Base-by-base conservation (phyloP, 2,329 filamentous ascomycete genomes). In the Teratosphaeria pseudoeucalypti region DNA sequence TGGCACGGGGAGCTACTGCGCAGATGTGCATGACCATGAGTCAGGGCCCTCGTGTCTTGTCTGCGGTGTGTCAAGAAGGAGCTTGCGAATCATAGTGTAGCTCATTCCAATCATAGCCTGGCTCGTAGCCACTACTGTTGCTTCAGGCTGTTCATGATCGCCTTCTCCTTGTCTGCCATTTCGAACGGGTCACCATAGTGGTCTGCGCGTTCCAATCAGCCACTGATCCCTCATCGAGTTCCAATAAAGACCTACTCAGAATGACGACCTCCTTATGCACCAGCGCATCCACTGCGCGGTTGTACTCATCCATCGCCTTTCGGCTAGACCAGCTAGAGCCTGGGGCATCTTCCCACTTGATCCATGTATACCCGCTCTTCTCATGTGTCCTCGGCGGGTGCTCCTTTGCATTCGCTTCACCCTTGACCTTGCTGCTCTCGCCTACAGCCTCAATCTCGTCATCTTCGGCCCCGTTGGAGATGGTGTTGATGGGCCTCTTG, bases 241-340 rank as follows among this genome's bases (percentile, higher is more conserved):
- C n/a, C 34, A 55, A 12, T 6, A 3, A 32, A 49, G 10, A 66
- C 70, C 61, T 61, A 73, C 72, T 67, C 58, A 65, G 65, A n/a
- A 74, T 61, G 61, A 66, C 66, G 2, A 39, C 49, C 23, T 81
- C 77, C 65, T 75, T 76, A 67, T 85, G 81, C 55, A 82, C 67
- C 54, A 85, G 64, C 62, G 66, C 67, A 32, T 79, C 77, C 74
- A 76, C 75, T 19, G 78, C 79, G 29, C 79, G 74, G 52, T 77
- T 72, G 64, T 76, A 79, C 58, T 85, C 83, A 61, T 85, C 82
- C 62, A 78, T 70, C 5, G 81, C 79, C 66, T 82, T 83, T 70
- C 80, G 82, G 62, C 76, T 82, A 64, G 76, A 76, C 81, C 81
- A 85, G 9, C 73, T 73, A 54, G 77, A 78, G 2, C 81, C 78